phyloP scores from a whole-genome alignment of 1,284 basidiomycete genomes.

The Sanguinoderma infundibulare region DNA sequence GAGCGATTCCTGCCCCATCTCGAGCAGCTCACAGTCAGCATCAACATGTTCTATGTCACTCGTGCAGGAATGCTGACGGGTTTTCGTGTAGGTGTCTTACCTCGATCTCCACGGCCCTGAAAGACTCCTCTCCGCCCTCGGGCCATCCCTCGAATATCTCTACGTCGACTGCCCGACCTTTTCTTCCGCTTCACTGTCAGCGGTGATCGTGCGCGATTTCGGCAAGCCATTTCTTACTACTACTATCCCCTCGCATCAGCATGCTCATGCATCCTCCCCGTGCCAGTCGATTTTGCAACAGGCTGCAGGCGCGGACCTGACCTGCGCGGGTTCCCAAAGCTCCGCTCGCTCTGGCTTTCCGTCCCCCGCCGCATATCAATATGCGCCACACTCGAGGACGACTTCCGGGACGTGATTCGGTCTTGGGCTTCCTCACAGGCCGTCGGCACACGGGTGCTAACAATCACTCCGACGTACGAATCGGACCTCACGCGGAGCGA shows the following conservation, averaged over 20 bases:
- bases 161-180: not conserved
- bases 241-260: not conserved
- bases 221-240: not conserved
- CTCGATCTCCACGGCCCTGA: not conserved
- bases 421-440: not conserved
- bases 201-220: not conserved
- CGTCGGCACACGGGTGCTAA: not conserved
- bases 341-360: not conserved
- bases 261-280: not conserved
- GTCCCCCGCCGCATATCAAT: not conserved
- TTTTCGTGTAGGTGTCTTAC: not conserved
- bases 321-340: not conserved
- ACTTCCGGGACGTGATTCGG: not conserved
- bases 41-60: not conserved
- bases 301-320: not conserved
- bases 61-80: not conserved
- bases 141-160: not conserved
- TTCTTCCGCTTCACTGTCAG: not conserved
- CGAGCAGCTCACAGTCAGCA: not conserved
- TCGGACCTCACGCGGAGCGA: not conserved
- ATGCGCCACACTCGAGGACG: not conserved
- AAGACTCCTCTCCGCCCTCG: not conserved
- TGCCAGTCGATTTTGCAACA: not conserved
- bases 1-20: not conserved
- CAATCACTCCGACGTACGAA: not conserved